Evolutionary conservation across 2,329 filamentous ascomycete species (phyloP).

Genomic region (Ophiognomonia clavigignenti-juglandacearum): DNA sequence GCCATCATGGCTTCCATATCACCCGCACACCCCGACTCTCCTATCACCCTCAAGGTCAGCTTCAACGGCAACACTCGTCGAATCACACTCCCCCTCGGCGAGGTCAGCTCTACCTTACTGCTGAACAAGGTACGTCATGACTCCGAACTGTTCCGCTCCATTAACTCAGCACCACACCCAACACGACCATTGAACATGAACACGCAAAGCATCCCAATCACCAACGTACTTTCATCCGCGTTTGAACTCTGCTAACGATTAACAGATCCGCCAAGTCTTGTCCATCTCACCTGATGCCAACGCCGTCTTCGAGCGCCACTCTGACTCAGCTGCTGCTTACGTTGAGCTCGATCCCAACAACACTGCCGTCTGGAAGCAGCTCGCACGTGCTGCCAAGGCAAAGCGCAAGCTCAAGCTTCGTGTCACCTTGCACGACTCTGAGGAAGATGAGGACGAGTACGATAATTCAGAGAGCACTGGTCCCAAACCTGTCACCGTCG

Average conservation of each 20-base stretch:
- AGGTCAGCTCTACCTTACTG: slow-evolving; percentile 69
- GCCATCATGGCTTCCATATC: slow-evolving; percentile 32
- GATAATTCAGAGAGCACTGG: slow-evolving; percentile 6
- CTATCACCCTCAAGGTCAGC: slow-evolving; percentile 81
- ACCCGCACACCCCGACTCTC: slow-evolving; percentile 53
- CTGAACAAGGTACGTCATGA: slow-evolving; percentile 72
- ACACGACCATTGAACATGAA: not conserved
- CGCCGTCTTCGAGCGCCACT: slow-evolving; percentile 83
- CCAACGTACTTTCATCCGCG: no score
- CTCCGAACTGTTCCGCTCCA: not conserved
- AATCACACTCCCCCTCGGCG: slow-evolving; percentile 84
- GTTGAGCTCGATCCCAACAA: slow-evolving; percentile 76
- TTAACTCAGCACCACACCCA: not conserved
- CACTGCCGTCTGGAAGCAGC: slow-evolving; percentile 85
- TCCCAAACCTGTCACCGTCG: slow-evolving; percentile 32
- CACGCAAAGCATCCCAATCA: not conserved
- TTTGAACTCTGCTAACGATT: not conserved
- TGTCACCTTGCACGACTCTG: slow-evolving; percentile 46
- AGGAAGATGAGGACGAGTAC: slow-evolving; percentile 24
- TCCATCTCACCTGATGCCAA: slow-evolving; percentile 56
- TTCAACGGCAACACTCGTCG: slow-evolving; percentile 72
- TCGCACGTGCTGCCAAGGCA: slow-evolving; percentile 93
- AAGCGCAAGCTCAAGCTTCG: slow-evolving; percentile 95
- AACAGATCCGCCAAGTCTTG: slow-evolving; percentile 65
- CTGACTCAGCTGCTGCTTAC: slow-evolving; percentile 81